Percentiles rank a stretch among this genome's conserved stretches.
phyloP scores from a whole-genome alignment of 768 basidiomycete genomes.

The Saitozyma sp. region DNA sequence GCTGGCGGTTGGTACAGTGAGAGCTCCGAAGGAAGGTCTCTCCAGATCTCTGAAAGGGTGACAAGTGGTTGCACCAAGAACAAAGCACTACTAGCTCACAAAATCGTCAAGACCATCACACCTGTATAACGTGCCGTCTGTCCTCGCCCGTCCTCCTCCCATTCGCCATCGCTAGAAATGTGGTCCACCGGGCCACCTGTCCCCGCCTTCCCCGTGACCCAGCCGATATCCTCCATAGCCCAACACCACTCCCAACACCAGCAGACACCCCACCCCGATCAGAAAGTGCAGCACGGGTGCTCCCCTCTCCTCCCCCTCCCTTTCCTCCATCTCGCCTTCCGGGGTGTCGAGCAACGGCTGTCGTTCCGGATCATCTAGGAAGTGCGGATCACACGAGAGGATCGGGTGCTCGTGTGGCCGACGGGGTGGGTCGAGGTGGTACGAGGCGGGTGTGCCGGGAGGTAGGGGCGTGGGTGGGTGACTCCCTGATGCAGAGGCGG shows the following conservation, averaged over 20 bases:
- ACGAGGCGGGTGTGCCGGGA: constrained; percentile 8
- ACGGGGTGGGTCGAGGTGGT: background rate
- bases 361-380: constrained; percentile 20
- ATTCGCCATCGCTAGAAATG: constrained; percentile 4
- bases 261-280: constrained; percentile 1
- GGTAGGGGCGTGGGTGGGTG: background rate
- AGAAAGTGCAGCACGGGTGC: constrained; percentile 11
- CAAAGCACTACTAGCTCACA: too few species aligned
- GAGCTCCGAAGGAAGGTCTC: too few species aligned
- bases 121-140: too few species aligned
- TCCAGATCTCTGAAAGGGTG: too few species aligned
- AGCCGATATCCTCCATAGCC: constrained; percentile 37
- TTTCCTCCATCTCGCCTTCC: constrained; percentile 1
- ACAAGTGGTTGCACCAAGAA: too few species aligned
- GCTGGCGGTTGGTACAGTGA: too few species aligned
- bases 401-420: background rate
- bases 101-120: too few species aligned
- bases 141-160: too few species aligned
- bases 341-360: constrained; percentile 22
- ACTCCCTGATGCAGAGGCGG: background rate
- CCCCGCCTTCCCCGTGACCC: constrained; percentile 34
- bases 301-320: constrained; percentile 1
- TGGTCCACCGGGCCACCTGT: constrained; percentile 40
- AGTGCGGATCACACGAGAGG: background rate
- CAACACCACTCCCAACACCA: constrained; percentile 24